phyloP scores from a whole-genome alignment of 106 monocot genomes.

The Iris macrosiphon region DNA sequence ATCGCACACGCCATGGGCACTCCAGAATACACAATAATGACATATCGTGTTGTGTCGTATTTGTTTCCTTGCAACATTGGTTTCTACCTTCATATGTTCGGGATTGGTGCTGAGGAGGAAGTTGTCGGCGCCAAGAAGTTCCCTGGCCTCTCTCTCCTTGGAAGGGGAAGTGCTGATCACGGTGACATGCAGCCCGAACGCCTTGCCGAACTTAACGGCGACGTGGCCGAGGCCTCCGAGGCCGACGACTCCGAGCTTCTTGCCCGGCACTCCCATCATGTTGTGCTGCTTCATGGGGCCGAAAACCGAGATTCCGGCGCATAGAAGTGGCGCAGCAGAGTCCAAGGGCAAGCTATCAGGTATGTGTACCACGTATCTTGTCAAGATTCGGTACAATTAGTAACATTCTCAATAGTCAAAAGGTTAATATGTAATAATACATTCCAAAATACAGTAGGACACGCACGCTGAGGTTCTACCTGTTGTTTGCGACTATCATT shows the following conservation, averaged over 20 bases:
- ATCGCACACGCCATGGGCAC: no score
- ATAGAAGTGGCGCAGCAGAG: conserved; percentile 38
- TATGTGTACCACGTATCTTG: conserved; percentile 35
- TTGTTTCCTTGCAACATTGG: no score
- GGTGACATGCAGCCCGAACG: conserved; percentile 42
- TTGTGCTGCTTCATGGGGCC: conserved; percentile 50
- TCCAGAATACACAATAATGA: no score
- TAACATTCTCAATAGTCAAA: neutral
- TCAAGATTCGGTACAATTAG: no score
- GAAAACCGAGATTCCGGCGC: conserved; percentile 50
- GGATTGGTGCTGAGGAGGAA: conserved; percentile 44
- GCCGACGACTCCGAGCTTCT: conserved; percentile 48
- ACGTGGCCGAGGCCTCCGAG: conserved; percentile 56
- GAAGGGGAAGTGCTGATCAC: conserved; percentile 52
- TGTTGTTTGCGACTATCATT: conserved; percentile 61
- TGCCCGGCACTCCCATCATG: conserved; percentile 31
- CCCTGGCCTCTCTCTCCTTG: conserved; percentile 43
- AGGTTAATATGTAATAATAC: no score
- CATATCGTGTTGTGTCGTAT: no score
- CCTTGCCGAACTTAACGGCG: conserved; percentile 52
- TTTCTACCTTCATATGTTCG: conserved; percentile 34
- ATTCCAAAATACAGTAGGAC: no score
- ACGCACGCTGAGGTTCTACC: no score
- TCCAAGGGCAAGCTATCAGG: conserved; percentile 39
- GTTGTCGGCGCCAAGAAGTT: conserved; percentile 27